Evolutionary conservation across 1,139 yeast species (phyloP), one percentile per base, ranked within the genome.

Genomic region (Suhomyces atakaporum): DNA sequence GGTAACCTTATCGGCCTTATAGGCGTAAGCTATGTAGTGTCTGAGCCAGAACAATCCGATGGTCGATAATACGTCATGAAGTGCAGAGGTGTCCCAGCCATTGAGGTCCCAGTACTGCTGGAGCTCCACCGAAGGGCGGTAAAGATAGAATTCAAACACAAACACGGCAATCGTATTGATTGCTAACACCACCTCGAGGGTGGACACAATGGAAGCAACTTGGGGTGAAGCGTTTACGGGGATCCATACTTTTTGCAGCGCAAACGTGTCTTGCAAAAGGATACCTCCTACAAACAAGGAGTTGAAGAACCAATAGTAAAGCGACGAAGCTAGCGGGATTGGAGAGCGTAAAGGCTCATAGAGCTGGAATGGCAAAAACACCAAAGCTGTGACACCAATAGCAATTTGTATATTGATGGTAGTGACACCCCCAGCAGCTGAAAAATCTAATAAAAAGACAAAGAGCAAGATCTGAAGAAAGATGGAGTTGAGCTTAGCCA

Each of bases 61-160:
- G 23, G 56, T 53, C 6, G 54, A 40, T 35, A 56, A 51, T 32
- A 62, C 36, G 42, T 57, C 56, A 29, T 56, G 51, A 6, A 53
- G 57, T 15, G 61, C 44, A 15, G 44, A 42, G 4, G 43, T 38
- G 35, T 56, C 60, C 67, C 70, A 63, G 16, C 46, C 63, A 38
- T 57, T 63, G 40, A 66, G 55, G 19, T 61, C 57, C 38, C 45
- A 75, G 44, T 63, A 66, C 5, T 67, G 68, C 5, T 51, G 34
- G 23, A 78, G 60, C 45, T 75, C 78, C 5, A 54, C 51, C 5
- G 75, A 67, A 4, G 84, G 81, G 10, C 52, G 44, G 47, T 68
- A 79, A 27, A 49, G 51, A 16, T 47, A 48, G 4, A 59, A 45
- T 43, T 76, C 77, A 20, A 76, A 56, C 1, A 58, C 19, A 16